A percentile compares a stretch with the other conserved stretches of the same genome.
Conservation (phyloP, 352 stramenopile genomes). For the Pythium sukuiense region DNA sequence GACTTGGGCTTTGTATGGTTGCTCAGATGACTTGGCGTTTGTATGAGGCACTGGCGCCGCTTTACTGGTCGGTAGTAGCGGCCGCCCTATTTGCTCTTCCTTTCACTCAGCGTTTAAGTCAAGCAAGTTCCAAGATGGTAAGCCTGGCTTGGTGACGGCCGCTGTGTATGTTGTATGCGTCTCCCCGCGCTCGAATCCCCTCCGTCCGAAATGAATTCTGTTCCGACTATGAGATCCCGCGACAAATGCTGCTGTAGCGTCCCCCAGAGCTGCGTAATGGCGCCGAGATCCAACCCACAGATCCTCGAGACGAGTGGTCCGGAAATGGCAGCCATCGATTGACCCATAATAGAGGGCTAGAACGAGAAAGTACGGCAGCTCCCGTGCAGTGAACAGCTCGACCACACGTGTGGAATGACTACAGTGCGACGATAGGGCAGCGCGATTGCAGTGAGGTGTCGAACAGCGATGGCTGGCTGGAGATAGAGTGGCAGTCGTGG, state of each 20-base stretch:
- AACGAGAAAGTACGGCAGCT: neutral
- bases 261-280: neutral
- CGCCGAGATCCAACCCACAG: neutral
- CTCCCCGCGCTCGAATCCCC: neutral
- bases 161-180: conserved; percentile 4
- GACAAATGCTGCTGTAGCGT: neutral
- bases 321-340: neutral
- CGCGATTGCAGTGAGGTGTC: no score
- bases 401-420: neutral
- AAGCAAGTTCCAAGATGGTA: conserved; percentile 87
- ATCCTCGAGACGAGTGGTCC: neutral
- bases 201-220: neutral
- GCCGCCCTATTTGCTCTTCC: conserved; percentile 75
- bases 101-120: conserved; percentile 87
- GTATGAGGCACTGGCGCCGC: conserved; percentile 43
- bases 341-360: neutral
- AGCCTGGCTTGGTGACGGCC: conserved; percentile 20
- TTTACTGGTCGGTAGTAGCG: conserved; percentile 31
- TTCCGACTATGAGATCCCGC: neutral
- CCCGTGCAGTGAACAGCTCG: neutral
- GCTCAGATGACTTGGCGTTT: conserved; percentile 46
- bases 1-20: conserved; percentile 68
- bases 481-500: neutral
- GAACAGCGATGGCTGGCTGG: neutral
- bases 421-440: neutral